A percentile compares a stretch with the other conserved stretches of the same genome.
Evolutionary conservation across 257 asterid species (phyloP).

Genomic region (Solanum pimpinellifolium): DNA sequence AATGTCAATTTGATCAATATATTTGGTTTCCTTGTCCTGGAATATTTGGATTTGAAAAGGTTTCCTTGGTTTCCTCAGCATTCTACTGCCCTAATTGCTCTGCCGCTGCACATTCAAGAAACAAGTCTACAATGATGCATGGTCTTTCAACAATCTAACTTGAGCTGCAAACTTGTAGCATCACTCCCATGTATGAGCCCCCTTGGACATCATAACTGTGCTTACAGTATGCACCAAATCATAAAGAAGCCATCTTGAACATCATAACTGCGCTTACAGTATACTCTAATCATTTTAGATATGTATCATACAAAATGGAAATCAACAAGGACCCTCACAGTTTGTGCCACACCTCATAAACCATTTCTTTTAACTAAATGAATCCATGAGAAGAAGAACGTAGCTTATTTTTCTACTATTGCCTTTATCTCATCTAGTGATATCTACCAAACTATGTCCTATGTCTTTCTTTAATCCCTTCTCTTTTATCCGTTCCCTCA

Average conservation of each 20-base stretch:
- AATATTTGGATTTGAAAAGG: not conserved
- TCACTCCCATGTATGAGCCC: not conserved
- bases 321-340: not conserved
- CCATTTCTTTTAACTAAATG: not conserved
- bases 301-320: not conserved
- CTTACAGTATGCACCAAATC: not conserved
- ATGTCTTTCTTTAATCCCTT: conserved; percentile 63
- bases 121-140: not conserved
- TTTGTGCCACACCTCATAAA: not conserved
- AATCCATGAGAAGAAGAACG: not conserved
- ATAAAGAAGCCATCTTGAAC: not conserved
- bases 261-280: not conserved
- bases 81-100: not conserved
- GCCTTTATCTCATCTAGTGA: conserved; percentile 2
- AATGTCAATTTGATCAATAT: not conserved
- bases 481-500: conserved; percentile 48
- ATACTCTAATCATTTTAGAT: not conserved
- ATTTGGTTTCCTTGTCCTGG: not conserved
- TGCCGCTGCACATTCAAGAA: not conserved
- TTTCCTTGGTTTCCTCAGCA: not conserved
- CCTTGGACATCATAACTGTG: not conserved
- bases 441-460: conserved; percentile 54
- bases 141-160: not conserved
- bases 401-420: not conserved
- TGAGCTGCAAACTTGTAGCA: not conserved